phyloP scores from a whole-genome alignment of 345 rosid genomes.

The Hypericum perforatum region DNA sequence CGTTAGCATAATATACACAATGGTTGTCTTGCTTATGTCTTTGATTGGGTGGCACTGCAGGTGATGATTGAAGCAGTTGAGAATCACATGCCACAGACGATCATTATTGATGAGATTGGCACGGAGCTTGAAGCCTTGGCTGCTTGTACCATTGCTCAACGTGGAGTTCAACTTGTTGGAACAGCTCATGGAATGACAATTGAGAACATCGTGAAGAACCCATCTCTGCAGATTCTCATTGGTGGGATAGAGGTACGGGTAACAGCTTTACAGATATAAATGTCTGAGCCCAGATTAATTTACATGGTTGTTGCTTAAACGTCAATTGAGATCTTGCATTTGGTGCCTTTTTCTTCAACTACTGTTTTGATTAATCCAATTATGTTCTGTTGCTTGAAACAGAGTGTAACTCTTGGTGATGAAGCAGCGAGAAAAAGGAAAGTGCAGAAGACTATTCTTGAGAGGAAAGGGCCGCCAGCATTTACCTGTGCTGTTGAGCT shows the following conservation, averaged over 20 bases:
- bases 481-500: conserved; percentile 86
- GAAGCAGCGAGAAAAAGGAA: conserved; percentile 89
- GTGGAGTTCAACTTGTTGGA: conserved; percentile 95
- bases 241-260: conserved; percentile 83
- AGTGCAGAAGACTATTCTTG: conserved; percentile 92
- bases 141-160: conserved; percentile 93
- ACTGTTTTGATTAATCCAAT: conserved; percentile 1
- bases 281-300: conserved; percentile 1
- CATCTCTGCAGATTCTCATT: conserved; percentile 76
- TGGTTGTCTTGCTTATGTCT: no score
- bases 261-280: conserved; percentile 4
- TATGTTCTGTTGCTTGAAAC: conserved; percentile 13
- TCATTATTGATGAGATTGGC: conserved; percentile 91
- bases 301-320: background rate
- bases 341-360: background rate
- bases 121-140: conserved; percentile 97
- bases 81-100: conserved; percentile 95
- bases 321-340: conserved; percentile 2
- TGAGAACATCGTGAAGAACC: conserved; percentile 84
- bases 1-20: no score
- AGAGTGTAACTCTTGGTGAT: conserved; percentile 96
- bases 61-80: conserved; percentile 99
- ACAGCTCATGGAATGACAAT: conserved; percentile 95
- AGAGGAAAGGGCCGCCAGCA: conserved; percentile 80
- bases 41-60: conserved; percentile 24